phyloP scores from a whole-genome alignment of 2,329 filamentous ascomycete species.

The Aureobasidium sp. region DNA sequence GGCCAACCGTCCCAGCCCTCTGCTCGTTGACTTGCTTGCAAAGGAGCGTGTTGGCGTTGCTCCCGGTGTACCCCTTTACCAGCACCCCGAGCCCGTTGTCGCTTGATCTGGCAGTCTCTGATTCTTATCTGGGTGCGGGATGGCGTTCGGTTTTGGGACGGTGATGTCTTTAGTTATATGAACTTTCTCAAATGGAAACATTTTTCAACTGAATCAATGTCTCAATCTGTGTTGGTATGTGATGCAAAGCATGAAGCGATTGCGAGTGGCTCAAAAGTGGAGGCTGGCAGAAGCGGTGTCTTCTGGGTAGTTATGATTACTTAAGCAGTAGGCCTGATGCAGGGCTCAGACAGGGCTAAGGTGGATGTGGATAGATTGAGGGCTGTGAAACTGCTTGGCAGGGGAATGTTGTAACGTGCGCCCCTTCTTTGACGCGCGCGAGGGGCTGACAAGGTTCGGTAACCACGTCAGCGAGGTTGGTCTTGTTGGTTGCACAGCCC shows the following conservation, averaged over 20 bases:
- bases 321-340: not conserved
- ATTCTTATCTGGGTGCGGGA: not conserved
- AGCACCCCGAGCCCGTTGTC: slow-evolving; percentile 14
- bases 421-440: slow-evolving; percentile 4
- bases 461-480: slow-evolving; percentile 7
- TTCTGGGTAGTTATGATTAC: not conserved
- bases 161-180: not conserved
- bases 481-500: not conserved
- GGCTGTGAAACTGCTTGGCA: slow-evolving; percentile 5
- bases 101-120: not conserved
- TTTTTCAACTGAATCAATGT: not conserved
- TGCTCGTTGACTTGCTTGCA: slow-evolving; percentile 83
- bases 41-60: slow-evolving; percentile 89
- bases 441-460: not conserved
- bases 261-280: not conserved
- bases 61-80: slow-evolving; percentile 28
- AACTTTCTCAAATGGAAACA: not conserved
- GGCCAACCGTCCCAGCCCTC: slow-evolving; percentile 79
- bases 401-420: not conserved
- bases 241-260: not conserved
- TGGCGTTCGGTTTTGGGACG: not conserved
- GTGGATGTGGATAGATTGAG: not conserved
- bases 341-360: not conserved
- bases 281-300: not conserved
- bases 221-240: not conserved